These are phyloP conservation scores for Boletus patriciae DNA, from an alignment of 768 basidiomycete species.

Conservation along the genomic window DNA sequence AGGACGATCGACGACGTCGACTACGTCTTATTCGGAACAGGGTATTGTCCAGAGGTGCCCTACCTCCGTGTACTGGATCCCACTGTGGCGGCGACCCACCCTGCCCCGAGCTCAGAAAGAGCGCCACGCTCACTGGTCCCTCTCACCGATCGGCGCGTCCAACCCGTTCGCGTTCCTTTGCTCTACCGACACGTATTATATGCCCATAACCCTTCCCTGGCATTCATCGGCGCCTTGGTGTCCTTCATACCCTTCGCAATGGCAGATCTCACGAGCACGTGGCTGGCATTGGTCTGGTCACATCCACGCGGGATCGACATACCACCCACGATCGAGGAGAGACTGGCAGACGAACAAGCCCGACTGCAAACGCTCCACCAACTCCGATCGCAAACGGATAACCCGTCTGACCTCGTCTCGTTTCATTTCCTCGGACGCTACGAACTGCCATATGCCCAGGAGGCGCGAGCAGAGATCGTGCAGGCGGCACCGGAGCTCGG, in stretches of 20 bases:
- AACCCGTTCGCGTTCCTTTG: conserved; percentile 42
- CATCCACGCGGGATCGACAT: conserved; percentile 26
- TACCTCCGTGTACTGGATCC: conserved; percentile 39
- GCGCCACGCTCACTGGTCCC: conserved; percentile 18
- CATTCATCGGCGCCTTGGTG: conserved; percentile 45
- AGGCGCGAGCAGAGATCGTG: conserved; percentile 14
- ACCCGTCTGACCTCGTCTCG: conserved; percentile 27
- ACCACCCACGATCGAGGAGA: conserved; percentile 34
- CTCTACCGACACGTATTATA: conserved; percentile 49
- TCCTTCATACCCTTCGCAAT: conserved; percentile 50
- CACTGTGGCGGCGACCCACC: neutral
- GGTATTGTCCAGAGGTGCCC: conserved; percentile 43
- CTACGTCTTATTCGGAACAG: conserved; percentile 46
- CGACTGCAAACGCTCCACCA: conserved; percentile 31
- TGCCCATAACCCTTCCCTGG: conserved; percentile 45
- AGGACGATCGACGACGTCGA: conserved; percentile 42
- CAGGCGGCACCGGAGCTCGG: conserved; percentile 16
- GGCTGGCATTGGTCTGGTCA: conserved; percentile 46
- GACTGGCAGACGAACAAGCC: conserved; percentile 40
- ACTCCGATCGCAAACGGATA: conserved; percentile 20
- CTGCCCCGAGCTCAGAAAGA: neutral
- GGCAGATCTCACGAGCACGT: conserved; percentile 50
- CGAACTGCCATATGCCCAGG: conserved; percentile 27
- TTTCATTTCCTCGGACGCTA: conserved; percentile 25
- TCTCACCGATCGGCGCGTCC: conserved; percentile 28